phyloP scores from a whole-genome alignment of 1,284 basidiomycete species.

The Ceratobasidium sp. region DNA sequence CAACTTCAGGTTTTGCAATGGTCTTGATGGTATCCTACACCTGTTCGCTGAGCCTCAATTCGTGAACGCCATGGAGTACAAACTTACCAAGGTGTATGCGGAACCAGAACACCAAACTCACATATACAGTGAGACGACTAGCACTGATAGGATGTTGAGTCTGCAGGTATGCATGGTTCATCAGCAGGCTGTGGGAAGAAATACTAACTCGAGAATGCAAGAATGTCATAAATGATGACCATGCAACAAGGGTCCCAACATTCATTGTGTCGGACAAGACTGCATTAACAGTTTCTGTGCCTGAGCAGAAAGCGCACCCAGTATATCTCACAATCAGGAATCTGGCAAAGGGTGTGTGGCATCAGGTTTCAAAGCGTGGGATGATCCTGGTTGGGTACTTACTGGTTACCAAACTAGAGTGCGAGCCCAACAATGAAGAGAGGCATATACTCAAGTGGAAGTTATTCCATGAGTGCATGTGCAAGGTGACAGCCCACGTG shows the following conservation, averaged over 20 bases:
- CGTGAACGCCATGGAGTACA: background rate
- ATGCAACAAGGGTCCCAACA: slow-evolving; percentile 24
- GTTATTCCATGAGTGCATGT: slow-evolving; percentile 4
- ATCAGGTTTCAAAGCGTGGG: slow-evolving; percentile 12
- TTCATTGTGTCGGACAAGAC: slow-evolving; percentile 43
- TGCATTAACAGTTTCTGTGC: slow-evolving; percentile 18
- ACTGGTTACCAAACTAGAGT: slow-evolving; percentile 18
- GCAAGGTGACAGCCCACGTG: no score
- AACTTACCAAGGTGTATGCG: slow-evolving; percentile 7
- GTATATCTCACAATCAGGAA: slow-evolving; percentile 44
- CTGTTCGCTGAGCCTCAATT: slow-evolving; percentile 45
- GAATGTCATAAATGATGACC: background rate
- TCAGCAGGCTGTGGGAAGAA: background rate
- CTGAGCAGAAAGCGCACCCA: slow-evolving; percentile 41
- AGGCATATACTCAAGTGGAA: background rate
- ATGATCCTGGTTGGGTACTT: slow-evolving; percentile 41
- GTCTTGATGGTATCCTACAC: slow-evolving; percentile 50
- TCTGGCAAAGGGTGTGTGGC: slow-evolving; percentile 39
- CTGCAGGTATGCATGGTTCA: slow-evolving; percentile 33
- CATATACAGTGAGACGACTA: slow-evolving; percentile 21
- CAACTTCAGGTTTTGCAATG: slow-evolving; percentile 50
- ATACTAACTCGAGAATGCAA: background rate
- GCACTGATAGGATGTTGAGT: slow-evolving; percentile 36
- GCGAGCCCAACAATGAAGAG: background rate
- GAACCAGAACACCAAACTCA: background rate